phyloP scores from a whole-genome alignment of 106 monocot genomes.

The Cymbidium sinense region DNA sequence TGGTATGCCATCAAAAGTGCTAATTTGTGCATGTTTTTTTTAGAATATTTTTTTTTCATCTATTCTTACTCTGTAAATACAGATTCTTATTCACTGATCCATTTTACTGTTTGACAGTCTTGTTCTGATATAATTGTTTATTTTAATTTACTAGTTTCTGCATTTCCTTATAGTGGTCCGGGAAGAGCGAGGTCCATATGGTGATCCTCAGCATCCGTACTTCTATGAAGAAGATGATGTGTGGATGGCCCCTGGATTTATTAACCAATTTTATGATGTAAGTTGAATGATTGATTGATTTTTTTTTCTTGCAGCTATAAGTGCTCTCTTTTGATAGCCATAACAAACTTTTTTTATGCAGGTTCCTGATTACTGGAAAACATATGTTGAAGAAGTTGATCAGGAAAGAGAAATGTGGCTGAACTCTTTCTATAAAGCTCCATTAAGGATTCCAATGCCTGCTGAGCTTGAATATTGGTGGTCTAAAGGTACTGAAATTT shows the following conservation, averaged over 20 bases:
- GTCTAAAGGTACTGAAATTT: constrained; percentile 49
- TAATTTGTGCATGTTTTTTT: background rate
- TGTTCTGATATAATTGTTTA: constrained; percentile 2
- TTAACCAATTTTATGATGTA: constrained; percentile 84
- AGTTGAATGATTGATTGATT: background rate
- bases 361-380: constrained; percentile 89
- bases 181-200: constrained; percentile 75
- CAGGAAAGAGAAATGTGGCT: constrained; percentile 88
- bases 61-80: background rate
- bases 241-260: constrained; percentile 90
- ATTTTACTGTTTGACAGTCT: background rate
- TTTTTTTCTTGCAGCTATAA: background rate
- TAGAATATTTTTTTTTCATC: background rate
- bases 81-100: background rate
- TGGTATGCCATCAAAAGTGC: background rate
- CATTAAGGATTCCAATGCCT: constrained; percentile 79
- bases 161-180: constrained; percentile 50
- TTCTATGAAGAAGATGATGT: constrained; percentile 81
- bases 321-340: background rate
- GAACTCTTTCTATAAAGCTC: constrained; percentile 79
- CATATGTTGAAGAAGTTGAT: constrained; percentile 78
- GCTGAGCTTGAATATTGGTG: constrained; percentile 91
- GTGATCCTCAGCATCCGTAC: constrained; percentile 89
- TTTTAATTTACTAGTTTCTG: constrained; percentile 1
- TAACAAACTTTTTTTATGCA: constrained; percentile 7